These are phyloP conservation scores for Penicillium canariense DNA, from an alignment of 495 filamentous ascomycete genomes.

Conservation along the genomic window DNA sequence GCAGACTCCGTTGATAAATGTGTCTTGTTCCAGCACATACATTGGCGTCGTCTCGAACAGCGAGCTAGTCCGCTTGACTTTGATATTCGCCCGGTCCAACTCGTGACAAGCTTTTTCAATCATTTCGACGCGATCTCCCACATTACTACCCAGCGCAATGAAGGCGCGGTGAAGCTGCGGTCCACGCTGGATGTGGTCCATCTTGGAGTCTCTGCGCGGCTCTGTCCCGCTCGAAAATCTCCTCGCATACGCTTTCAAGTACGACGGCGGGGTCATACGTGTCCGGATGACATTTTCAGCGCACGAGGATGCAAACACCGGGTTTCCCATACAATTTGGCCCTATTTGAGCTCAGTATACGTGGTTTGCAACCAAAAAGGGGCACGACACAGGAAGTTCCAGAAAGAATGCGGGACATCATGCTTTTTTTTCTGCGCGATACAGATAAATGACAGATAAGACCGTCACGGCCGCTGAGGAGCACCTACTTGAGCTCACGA, in stretches of 20 bases:
- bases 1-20: slow-evolving; percentile 90
- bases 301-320: slow-evolving; percentile 3
- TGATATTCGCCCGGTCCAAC: slow-evolving; percentile 69
- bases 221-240: slow-evolving; percentile 26
- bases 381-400: background rate
- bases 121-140: slow-evolving; percentile 79
- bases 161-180: slow-evolving; percentile 56
- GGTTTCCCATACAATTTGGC: slow-evolving; percentile 9
- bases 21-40: slow-evolving; percentile 87
- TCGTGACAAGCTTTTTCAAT: slow-evolving; percentile 79
- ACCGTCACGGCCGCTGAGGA: slow-evolving; percentile 3
- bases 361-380: background rate
- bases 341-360: slow-evolving; percentile 7
- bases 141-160: slow-evolving; percentile 89
- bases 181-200: slow-evolving; percentile 21
- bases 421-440: slow-evolving; percentile 11
- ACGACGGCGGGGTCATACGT: slow-evolving; percentile 14
- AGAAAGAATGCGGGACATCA: background rate
- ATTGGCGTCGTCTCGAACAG: slow-evolving; percentile 95
- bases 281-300: slow-evolving; percentile 14
- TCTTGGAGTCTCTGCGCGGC: slow-evolving; percentile 21
- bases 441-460: slow-evolving; percentile 22
- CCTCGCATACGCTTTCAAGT: slow-evolving; percentile 15
- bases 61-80: slow-evolving; percentile 74
- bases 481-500: slow-evolving; percentile 17